Evolutionary conservation across 805 yeast species (phyloP).

Genomic region (Yamadazyma phyllophila): DNA sequence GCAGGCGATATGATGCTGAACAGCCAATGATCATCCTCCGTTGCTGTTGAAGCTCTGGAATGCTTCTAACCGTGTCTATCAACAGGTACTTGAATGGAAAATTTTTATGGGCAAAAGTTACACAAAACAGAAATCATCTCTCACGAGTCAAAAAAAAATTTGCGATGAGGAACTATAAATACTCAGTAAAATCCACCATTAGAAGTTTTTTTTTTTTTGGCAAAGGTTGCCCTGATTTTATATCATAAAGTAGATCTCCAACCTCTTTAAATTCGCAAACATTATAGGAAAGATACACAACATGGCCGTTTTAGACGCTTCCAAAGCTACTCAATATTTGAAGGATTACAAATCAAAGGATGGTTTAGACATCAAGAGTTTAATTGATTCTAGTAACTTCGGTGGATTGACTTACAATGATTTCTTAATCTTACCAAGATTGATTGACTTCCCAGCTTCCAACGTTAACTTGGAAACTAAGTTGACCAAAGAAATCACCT

Average conservation of each 20-base stretch:
- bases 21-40: too few relatives aligned
- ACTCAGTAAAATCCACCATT: slow-evolving; percentile 2
- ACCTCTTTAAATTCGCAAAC: slow-evolving; percentile 1
- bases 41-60: too few relatives aligned
- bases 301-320: slow-evolving; percentile 25
- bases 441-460: slow-evolving; percentile 82
- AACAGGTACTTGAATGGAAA: neutral
- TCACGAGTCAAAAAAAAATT: neutral
- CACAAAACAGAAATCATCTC: slow-evolving; percentile 4
- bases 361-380: slow-evolving; percentile 77
- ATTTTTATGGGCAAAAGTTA: neutral
- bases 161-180: slow-evolving; percentile 9
- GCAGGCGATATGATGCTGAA: too few relatives aligned
- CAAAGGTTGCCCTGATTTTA: slow-evolving; percentile 35
- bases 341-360: slow-evolving; percentile 67
- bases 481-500: slow-evolving; percentile 85
- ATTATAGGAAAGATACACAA: neutral
- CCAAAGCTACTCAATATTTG: slow-evolving; percentile 69
- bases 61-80: too few relatives aligned
- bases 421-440: slow-evolving; percentile 92
- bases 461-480: slow-evolving; percentile 76
- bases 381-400: slow-evolving; percentile 85
- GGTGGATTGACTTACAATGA: slow-evolving; percentile 99
- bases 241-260: slow-evolving; percentile 9
- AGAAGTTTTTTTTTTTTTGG: slow-evolving; percentile 36